phyloP scores from a whole-genome alignment of 2,329 filamentous ascomycete genomes.

The Neoarthrinium moseri region DNA sequence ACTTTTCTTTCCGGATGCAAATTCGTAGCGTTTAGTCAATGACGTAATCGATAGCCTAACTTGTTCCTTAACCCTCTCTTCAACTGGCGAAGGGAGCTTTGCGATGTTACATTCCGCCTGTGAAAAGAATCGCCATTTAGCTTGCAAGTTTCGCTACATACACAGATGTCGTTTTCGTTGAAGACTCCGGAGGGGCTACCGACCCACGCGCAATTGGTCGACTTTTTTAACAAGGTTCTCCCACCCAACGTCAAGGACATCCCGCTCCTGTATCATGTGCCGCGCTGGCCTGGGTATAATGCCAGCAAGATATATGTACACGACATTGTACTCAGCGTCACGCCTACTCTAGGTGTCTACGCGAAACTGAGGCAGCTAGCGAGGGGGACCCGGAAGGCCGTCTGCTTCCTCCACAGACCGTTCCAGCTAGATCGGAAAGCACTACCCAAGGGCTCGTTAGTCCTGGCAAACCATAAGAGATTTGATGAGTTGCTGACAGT shows the following conservation, averaged over 20 bases:
- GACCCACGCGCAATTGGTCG: neutral
- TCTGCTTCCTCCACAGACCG: conserved; percentile 16
- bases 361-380: conserved; percentile 6
- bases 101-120: too few relatives aligned
- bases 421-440: conserved; percentile 14
- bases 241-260: conserved; percentile 7
- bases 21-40: too few relatives aligned
- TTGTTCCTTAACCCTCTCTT: too few relatives aligned
- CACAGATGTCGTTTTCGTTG: too few relatives aligned
- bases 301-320: neutral
- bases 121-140: too few relatives aligned
- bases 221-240: conserved; percentile 1
- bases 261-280: conserved; percentile 12
- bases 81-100: too few relatives aligned
- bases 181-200: neutral
- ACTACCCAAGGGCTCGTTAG: conserved; percentile 11
- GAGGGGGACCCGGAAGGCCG: neutral
- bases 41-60: too few relatives aligned
- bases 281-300: conserved; percentile 9
- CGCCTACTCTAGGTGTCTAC: conserved; percentile 17
- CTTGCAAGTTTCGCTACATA: too few relatives aligned
- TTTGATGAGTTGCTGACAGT: conserved; percentile 18
- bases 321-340: conserved; percentile 15
- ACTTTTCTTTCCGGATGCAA: too few relatives aligned
- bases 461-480: conserved; percentile 15